phyloP scores from a whole-genome alignment of 164 flowering plant species.

The Magnolia sinica region DNA sequence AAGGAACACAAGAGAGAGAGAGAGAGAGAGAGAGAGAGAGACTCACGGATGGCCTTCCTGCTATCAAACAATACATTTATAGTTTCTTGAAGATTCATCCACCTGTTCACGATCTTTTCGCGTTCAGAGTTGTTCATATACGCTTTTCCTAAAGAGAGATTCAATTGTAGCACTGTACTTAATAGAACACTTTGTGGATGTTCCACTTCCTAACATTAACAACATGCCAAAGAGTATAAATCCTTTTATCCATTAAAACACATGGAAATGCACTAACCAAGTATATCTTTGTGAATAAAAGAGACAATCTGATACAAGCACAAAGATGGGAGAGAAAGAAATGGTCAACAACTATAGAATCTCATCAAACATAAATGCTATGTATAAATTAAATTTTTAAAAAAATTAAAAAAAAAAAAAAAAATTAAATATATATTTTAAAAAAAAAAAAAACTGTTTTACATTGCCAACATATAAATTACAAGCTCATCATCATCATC shows the following conservation, averaged over 20 bases:
- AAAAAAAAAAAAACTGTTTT: too few species aligned
- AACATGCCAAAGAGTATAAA: background rate
- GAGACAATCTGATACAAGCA: background rate
- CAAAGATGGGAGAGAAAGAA: background rate
- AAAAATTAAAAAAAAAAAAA: too few species aligned
- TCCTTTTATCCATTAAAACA: background rate
- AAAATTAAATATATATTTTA: too few species aligned
- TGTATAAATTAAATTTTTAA: background rate
- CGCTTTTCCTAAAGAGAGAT: constrained; percentile 52
- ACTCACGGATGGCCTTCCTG: constrained; percentile 52
- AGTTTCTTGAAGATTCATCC: constrained; percentile 77
- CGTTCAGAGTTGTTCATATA: constrained; percentile 31
- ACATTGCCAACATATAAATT: too few species aligned
- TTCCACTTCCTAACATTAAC: constrained; percentile 56
- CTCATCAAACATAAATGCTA: background rate
- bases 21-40: background rate
- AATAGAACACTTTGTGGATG: constrained; percentile 77
- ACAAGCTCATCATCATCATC: too few species aligned
- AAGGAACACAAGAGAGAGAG: background rate
- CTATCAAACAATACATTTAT: constrained; percentile 63
- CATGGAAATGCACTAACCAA: background rate
- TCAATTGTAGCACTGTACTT: constrained; percentile 52
- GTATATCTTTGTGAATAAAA: background rate
- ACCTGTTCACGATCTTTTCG: constrained; percentile 35
- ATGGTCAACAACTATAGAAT: background rate